Evolutionary conservation across 768 basidiomycete genomes (phyloP).

Genomic region (Calocera viscosa): DNA sequence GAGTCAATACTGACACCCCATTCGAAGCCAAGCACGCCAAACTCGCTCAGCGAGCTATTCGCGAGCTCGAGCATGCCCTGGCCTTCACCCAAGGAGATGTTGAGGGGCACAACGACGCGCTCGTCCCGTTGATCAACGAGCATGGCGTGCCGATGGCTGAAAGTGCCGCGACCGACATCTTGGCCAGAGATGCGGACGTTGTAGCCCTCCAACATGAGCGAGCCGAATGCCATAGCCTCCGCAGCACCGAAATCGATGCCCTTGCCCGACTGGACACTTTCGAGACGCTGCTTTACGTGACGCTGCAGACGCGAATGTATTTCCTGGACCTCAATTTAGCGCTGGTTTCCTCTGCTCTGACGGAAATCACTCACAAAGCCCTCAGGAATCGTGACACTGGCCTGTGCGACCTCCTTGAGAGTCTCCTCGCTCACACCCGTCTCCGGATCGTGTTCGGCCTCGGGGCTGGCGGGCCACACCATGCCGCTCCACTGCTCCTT

Average conservation of each 20-base stretch:
- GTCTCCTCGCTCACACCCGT: constrained; percentile 51
- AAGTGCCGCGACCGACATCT: constrained; percentile 83
- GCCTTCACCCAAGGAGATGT: constrained; percentile 45
- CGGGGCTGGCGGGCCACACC: constrained; percentile 47
- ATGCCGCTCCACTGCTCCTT: constrained; percentile 53
- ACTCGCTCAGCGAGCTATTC: constrained; percentile 82
- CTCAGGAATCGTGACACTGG: constrained; percentile 48
- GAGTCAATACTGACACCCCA: constrained; percentile 84
- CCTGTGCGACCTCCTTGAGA: constrained; percentile 49
- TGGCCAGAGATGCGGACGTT: constrained; percentile 87
- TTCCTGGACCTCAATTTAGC: constrained; percentile 35
- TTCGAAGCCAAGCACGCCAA: constrained; percentile 87
- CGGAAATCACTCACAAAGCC: constrained; percentile 45
- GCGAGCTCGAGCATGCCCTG: constrained; percentile 71
- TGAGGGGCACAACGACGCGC: constrained; percentile 66
- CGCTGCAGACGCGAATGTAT: constrained; percentile 66
- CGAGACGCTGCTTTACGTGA: constrained; percentile 66
- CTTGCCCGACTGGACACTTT: constrained; percentile 51
- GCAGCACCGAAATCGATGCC: constrained; percentile 84
- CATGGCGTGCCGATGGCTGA: constrained; percentile 86
- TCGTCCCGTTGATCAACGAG: constrained; percentile 79
- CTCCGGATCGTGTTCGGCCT: constrained; percentile 42
- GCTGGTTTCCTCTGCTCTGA: neutral
- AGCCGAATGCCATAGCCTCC: constrained; percentile 82
- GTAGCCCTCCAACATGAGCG: constrained; percentile 66